phyloP scores from a whole-genome alignment of 176 grass and related monocot species.

The Aegilops bicornis region DNA sequence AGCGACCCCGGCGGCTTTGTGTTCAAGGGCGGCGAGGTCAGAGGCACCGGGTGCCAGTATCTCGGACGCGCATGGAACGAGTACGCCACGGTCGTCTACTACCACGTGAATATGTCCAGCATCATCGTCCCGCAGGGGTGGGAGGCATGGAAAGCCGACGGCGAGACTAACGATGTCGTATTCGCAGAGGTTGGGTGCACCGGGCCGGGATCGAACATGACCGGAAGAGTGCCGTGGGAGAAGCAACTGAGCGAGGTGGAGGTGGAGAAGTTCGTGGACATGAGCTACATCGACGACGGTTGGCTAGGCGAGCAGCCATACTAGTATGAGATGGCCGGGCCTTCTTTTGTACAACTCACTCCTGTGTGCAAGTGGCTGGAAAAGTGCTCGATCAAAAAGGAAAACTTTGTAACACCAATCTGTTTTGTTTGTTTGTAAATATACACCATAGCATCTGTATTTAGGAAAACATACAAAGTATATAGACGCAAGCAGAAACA shows the following conservation, averaged over 20 bases:
- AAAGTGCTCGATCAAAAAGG: neutral
- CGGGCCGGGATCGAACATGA: neutral
- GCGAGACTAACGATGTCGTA: neutral
- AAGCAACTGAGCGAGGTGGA: neutral
- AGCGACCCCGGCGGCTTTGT: neutral
- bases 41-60: neutral
- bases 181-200: neutral
- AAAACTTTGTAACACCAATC: neutral
- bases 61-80: neutral
- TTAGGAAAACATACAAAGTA: too few relatives aligned
- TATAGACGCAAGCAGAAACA: too few relatives aligned
- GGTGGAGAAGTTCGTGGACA: neutral
- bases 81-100: neutral
- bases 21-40: neutral
- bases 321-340: too few relatives aligned
- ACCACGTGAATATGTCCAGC: neutral
- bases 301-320: neutral
- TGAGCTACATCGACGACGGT: neutral
- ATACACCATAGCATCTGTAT: neutral
- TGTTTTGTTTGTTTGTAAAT: neutral
- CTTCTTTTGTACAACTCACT: too few relatives aligned
- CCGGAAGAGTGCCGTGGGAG: neutral
- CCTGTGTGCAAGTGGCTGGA: too few relatives aligned
- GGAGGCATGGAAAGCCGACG: neutral
- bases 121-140: neutral